phyloP scores from a whole-genome alignment of 2,329 filamentous ascomycete genomes.

The Cladosporium sp. region DNA sequence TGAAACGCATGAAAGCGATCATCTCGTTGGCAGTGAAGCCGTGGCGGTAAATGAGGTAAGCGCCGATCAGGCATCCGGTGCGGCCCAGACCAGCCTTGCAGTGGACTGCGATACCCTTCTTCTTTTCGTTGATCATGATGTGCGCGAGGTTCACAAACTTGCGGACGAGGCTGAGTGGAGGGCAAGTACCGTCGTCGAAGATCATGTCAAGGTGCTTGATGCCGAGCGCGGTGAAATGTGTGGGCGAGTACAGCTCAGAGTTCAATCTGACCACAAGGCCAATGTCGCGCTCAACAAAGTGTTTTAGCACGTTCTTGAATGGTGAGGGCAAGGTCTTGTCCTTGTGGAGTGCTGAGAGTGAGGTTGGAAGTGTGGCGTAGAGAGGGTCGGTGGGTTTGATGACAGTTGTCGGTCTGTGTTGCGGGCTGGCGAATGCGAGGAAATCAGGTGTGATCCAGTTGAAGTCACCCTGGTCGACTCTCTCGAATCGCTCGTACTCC shows the following conservation, averaged over 20 bases:
- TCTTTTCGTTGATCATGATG: constrained; percentile 86
- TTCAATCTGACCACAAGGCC: constrained; percentile 94
- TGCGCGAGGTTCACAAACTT: constrained; percentile 95
- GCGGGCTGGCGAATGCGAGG: constrained; percentile 92
- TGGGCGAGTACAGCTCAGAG: constrained; percentile 91
- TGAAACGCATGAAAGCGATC: constrained; percentile 98
- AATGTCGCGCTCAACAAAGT: constrained; percentile 85
- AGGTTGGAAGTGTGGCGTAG: constrained; percentile 73
- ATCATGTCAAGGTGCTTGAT: constrained; percentile 99
- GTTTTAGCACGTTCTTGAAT: constrained; percentile 92
- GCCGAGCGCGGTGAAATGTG: constrained; percentile 93
- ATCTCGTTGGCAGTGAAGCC: constrained; percentile 84
- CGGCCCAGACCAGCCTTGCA: constrained; percentile 96
- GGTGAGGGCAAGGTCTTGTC: constrained; percentile 70
- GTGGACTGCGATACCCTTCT: constrained; percentile 93
- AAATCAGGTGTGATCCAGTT: constrained; percentile 98
- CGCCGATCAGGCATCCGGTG: constrained; percentile 93
- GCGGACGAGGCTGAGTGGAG: constrained; percentile 80
- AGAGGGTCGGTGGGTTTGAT: constrained; percentile 72
- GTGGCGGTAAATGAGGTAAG: constrained; percentile 95
- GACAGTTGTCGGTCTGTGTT: constrained; percentile 73
- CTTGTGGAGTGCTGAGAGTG: constrained; percentile 68
- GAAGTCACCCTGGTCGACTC: constrained; percentile 98
- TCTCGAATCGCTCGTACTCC: constrained; percentile 93
- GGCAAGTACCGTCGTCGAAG: constrained; percentile 97